A percentile compares a stretch with the other conserved stretches of the same genome.
Evolutionary conservation across 371 early-diverging fungal species (phyloP).

Genomic region (Mortierella sp.): DNA sequence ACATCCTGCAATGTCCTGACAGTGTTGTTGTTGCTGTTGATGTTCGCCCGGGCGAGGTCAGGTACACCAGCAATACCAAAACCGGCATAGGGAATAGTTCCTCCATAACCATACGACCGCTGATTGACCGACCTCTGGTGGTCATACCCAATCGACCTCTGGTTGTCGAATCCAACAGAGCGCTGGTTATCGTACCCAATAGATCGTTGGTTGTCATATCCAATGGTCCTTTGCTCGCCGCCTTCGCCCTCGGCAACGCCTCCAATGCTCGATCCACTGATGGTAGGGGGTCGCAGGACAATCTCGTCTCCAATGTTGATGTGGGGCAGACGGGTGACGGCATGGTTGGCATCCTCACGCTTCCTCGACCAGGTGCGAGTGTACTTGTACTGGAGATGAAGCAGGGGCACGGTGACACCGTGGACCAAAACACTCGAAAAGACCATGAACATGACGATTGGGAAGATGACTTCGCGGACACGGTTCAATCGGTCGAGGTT

Average conservation of each 20-base stretch:
- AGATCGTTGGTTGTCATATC: conserved; percentile 30
- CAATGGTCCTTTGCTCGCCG: conserved; percentile 33
- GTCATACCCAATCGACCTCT: conserved; percentile 41
- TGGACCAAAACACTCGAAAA: conserved; percentile 84
- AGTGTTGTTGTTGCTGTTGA: conserved; percentile 18
- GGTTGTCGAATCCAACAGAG: conserved; percentile 40
- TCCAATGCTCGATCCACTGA: conserved; percentile 19
- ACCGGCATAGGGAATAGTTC: conserved; percentile 25
- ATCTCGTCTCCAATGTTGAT: conserved; percentile 59
- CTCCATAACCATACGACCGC: conserved; percentile 43
- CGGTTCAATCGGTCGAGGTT: conserved; percentile 46
- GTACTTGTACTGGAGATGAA: conserved; percentile 58
- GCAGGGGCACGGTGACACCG: conserved; percentile 84
- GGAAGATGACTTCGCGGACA: conserved; percentile 61
- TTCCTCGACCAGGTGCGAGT: conserved; percentile 59
- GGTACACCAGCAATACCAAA: conserved; percentile 54
- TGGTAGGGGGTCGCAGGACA: conserved; percentile 39
- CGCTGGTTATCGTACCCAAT: conserved; percentile 30
- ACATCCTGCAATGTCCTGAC: conserved; percentile 52
- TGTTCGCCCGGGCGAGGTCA: conserved; percentile 24
- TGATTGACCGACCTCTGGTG: conserved; percentile 48
- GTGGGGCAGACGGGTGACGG: conserved; percentile 52
- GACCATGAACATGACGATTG: conserved; percentile 81
- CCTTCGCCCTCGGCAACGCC: conserved; percentile 16
- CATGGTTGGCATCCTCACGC: conserved; percentile 50